A percentile compares a stretch with the other conserved stretches of the same genome.
Conservation (phyloP, 1,284 basidiomycete species). For the Meripilus lineatus region DNA sequence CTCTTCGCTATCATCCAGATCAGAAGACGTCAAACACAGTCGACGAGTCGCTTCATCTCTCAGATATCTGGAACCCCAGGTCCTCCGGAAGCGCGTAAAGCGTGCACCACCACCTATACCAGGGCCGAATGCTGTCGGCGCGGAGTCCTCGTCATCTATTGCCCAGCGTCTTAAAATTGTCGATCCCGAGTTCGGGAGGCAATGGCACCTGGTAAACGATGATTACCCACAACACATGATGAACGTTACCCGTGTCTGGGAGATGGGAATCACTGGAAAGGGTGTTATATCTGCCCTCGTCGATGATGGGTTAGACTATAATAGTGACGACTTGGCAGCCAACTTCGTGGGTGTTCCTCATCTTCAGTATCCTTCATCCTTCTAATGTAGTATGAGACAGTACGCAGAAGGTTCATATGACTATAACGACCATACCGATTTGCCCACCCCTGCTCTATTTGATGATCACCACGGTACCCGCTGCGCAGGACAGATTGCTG, state of each 20-base stretch:
- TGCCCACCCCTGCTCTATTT: conserved; percentile 83
- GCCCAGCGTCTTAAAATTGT: conserved; percentile 65
- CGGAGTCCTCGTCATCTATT: conserved; percentile 40
- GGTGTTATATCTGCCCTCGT: conserved; percentile 89
- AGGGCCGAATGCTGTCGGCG: conserved; percentile 20
- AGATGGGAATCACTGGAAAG: conserved; percentile 80
- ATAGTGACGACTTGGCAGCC: conserved; percentile 79
- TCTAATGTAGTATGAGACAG: conserved; percentile 36
- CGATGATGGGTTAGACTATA: conserved; percentile 95
- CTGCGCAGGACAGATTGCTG: conserved; percentile 98
- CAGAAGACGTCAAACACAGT: conserved; percentile 34
- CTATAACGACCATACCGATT: conserved; percentile 89
- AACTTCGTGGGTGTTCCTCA: conserved; percentile 76
- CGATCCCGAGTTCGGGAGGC: conserved; percentile 85
- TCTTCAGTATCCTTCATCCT: conserved; percentile 8
- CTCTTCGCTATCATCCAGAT: conserved; percentile 31
- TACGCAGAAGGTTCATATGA: conserved; percentile 91
- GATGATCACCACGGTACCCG: conserved; percentile 98
- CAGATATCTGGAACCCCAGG: conserved; percentile 53
- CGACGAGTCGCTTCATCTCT: conserved; percentile 48
- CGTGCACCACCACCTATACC: conserved; percentile 60
- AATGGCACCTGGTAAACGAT: conserved; percentile 93
- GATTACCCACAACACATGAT: conserved; percentile 74
- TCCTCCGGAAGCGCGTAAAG: conserved; percentile 60
- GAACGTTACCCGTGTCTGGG: conserved; percentile 85